Base-by-base conservation (phyloP, 78 protist genomes). In the Monosiga brevicollis region DNA sequence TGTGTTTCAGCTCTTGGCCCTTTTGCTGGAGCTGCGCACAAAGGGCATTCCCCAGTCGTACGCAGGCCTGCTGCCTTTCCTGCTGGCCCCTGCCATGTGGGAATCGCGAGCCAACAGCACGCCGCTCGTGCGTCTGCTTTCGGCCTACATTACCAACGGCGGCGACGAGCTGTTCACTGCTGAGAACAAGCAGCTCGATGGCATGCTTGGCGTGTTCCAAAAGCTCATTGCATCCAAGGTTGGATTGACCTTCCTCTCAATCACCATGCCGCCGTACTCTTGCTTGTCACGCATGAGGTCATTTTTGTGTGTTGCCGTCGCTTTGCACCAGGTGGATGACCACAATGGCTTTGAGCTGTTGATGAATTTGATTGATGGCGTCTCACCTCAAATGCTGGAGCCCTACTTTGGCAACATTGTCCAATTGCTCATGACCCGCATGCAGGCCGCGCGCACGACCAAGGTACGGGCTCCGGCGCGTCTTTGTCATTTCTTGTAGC, bases 1-100 rank as follows among this genome's bases (percentile, higher is more conserved):
- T 79, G 93, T 93, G 34, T 92, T 89, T 73, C 95, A 93, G 79
- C 32, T 90, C 35, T 22, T 86, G 22, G 81, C 93, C 74, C 91
- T 85, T 78, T 41, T 90, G 75, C 86, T 87, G 29, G 90, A 87
- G 87, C 3, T 35, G 37, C 42, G 82, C 23, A n/a, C 24, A 82
- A 32, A 70, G 35, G 43, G 54, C 3, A 3, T 78, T 39, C 85
- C 90, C 24, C 42, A 49, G 74, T 1, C 62, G 0, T 86, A 82
- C 79, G 2, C 26, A 35, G 34, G 35, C 11, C 71, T 86, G 49
- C 75, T 86, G 36, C 87, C 86, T 15, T 71, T 54, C 25, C 87
- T 87, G 25, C 39, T 88, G 39, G 11, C 36, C 20, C 89, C 90
- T 1, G 42, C 26, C 62, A 41, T 80, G 79, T 90, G 93, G 93